Base-by-base conservation (phyloP, 2,329 filamentous ascomycete genomes). In the Xylariaceae sp. region DNA sequence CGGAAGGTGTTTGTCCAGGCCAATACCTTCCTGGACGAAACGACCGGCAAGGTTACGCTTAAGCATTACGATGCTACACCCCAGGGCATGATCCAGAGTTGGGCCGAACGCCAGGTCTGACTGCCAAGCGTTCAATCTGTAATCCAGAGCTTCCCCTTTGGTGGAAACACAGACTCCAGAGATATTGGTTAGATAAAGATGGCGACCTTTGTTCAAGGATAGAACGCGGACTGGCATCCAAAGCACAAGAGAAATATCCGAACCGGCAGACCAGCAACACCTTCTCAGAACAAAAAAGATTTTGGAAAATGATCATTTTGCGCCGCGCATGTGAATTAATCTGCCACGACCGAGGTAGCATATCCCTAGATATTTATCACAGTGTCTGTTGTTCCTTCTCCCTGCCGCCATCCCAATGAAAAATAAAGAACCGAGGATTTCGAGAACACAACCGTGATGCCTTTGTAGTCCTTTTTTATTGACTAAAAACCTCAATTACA, bases 1-100 rank as follows among this genome's bases (percentile, higher is more conserved):
- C 70, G 85, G 43, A 89, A 89, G 70, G 83, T 96, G 31, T 96
- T 94, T 67, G 88, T 96, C 38, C 89, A 96, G 68, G 88, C 87
- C 43, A 97, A 94, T 63, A 96, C 90, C 0, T 74, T 81, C 40
- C 58, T 92, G 28, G 78, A 83, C 46, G 73, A 78, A 59, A 66
- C 73, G 9, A 77, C 74, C 1, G 86, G 84, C 41, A 76, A 81
- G 59, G 85, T 94, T 19, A 73, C 71, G 11, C 64, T 95, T 62
- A 85, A 82, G 67, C 88, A 96, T 66, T 96, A 96, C 63, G 86
- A 94, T 51, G 74, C 88, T 1, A 85, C 78, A 5, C 68, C 82
- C 5, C 76, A 85, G 61, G 89, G 89, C 5, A 81, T 97, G 69
- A 82, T 94, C 46, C 73, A 86, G 70, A 92, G 86, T 63, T 94